Evolutionary conservation across 148 eudicot genomes (phyloP).

Genomic region (Selenicereus undatus): DNA sequence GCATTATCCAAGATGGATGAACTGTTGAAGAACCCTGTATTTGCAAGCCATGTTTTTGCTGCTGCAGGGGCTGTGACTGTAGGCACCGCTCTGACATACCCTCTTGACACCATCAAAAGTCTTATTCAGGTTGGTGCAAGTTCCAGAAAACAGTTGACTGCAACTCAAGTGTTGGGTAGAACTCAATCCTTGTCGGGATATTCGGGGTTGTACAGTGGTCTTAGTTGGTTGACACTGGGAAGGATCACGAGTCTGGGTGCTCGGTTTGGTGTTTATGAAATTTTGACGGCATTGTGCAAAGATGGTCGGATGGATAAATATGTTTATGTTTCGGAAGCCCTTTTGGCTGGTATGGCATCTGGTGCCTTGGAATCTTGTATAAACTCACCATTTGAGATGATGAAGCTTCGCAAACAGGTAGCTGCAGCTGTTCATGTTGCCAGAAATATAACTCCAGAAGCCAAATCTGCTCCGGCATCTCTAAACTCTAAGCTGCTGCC

Average conservation of each 20-base stretch:
- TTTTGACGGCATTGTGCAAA: slow-evolving; percentile 71
- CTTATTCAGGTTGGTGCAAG: slow-evolving; percentile 76
- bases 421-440: slow-evolving; percentile 53
- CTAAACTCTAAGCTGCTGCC: slow-evolving; percentile 52
- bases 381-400: slow-evolving; percentile 83
- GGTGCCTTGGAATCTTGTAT: slow-evolving; percentile 68
- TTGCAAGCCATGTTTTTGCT: slow-evolving; percentile 63
- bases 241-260: slow-evolving; percentile 66
- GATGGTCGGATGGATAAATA: slow-evolving; percentile 83
- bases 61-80: slow-evolving; percentile 60
- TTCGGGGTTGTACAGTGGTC: slow-evolving; percentile 73
- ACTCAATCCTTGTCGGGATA: slow-evolving; percentile 56
- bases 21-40: slow-evolving; percentile 55
- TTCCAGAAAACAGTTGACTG: slow-evolving; percentile 45
- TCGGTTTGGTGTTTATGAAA: slow-evolving; percentile 82
- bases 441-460: slow-evolving; percentile 21
- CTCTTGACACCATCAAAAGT: slow-evolving; percentile 76
- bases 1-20: slow-evolving; percentile 51
- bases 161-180: slow-evolving; percentile 53
- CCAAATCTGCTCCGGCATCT: slow-evolving; percentile 34
- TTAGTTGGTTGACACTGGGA: slow-evolving; percentile 65
- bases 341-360: slow-evolving; percentile 73
- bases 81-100: slow-evolving; percentile 63
- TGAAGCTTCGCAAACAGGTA: slow-evolving; percentile 82
- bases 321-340: slow-evolving; percentile 73